phyloP scores from a whole-genome alignment of 202 grass and related monocot species.

The Setaria viridis region DNA sequence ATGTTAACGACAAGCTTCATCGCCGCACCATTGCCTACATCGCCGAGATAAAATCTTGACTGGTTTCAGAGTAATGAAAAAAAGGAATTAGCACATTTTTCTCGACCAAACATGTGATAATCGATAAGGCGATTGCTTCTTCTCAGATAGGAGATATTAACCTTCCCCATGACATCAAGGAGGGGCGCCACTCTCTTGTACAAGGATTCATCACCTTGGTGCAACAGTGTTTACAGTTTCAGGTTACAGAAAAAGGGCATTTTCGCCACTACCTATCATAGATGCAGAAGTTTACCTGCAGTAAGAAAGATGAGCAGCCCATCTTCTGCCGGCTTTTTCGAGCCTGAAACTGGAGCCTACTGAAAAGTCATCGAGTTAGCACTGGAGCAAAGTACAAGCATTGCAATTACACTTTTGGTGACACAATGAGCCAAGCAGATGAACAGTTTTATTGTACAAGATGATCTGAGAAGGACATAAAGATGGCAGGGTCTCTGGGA shows the following conservation, averaged over 20 bases:
- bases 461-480: slow-evolving; percentile 7
- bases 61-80: slow-evolving; percentile 42
- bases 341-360: slow-evolving; percentile 98
- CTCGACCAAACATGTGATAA: slow-evolving; percentile 22
- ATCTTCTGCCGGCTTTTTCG: slow-evolving; percentile 92
- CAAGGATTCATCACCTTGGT: slow-evolving; percentile 73
- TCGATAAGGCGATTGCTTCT: neutral
- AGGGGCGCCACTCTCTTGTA: slow-evolving; percentile 70
- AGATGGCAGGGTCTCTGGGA: slow-evolving; percentile 32
- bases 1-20: slow-evolving; percentile 99
- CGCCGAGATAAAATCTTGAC: slow-evolving; percentile 89
- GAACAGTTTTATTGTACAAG: slow-evolving; percentile 38
- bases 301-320: slow-evolving; percentile 88
- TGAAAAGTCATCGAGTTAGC: slow-evolving; percentile 51
- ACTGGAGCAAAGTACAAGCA: slow-evolving; percentile 30
- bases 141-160: slow-evolving; percentile 41
- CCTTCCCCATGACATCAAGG: slow-evolving; percentile 92
- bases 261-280: slow-evolving; percentile 16
- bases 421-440: slow-evolving; percentile 39
- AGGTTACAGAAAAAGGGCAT: slow-evolving; percentile 31
- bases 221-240: slow-evolving; percentile 41
- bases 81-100: slow-evolving; percentile 32
- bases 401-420: slow-evolving; percentile 32
- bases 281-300: slow-evolving; percentile 62
- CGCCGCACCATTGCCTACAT: slow-evolving; percentile 86